A percentile compares a stretch with the other conserved stretches of the same genome.
Conservation (phyloP, 768 basidiomycete species). For the Gloeopeniophorella convolvens region DNA sequence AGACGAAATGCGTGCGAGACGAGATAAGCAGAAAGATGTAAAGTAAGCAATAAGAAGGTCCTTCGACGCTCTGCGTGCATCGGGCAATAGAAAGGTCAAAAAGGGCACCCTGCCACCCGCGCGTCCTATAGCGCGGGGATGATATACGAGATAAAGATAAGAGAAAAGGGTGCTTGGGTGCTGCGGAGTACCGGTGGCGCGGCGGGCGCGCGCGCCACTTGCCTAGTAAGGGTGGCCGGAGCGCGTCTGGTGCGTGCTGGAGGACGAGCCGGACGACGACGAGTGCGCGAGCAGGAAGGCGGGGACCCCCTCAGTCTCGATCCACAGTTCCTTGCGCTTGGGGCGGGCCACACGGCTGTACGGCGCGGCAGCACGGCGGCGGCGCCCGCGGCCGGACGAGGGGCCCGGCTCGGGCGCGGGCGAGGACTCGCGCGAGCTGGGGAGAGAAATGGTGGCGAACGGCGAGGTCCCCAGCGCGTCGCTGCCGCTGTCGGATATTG, state of each 20-base stretch:
- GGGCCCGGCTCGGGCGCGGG: neutral
- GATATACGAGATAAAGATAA: neutral
- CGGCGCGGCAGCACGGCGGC: neutral
- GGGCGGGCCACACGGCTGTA: neutral
- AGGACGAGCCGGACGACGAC: neutral
- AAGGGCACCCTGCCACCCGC: neutral
- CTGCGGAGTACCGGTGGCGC: no score
- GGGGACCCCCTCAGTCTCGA: neutral
- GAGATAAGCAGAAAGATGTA: neutral
- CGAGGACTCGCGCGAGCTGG: neutral
- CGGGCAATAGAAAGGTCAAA: neutral
- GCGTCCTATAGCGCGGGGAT: neutral
- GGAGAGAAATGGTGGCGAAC: no score
- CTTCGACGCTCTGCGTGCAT: neutral
- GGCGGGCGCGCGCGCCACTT: no score
- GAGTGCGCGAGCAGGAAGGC: neutral
- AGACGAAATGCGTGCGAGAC: neutral
- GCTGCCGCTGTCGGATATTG: constrained; percentile 1
- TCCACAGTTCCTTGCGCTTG: constrained; percentile 12
- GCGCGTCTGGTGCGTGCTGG: neutral
- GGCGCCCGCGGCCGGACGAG: constrained; percentile 1
- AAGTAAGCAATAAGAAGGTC: neutral
- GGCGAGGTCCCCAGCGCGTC: no score
- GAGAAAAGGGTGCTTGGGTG: neutral
- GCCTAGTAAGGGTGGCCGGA: neutral